Evolutionary conservation across 2,329 filamentous ascomycete genomes (phyloP).

Genomic region (Monilinia fructicola): DNA sequence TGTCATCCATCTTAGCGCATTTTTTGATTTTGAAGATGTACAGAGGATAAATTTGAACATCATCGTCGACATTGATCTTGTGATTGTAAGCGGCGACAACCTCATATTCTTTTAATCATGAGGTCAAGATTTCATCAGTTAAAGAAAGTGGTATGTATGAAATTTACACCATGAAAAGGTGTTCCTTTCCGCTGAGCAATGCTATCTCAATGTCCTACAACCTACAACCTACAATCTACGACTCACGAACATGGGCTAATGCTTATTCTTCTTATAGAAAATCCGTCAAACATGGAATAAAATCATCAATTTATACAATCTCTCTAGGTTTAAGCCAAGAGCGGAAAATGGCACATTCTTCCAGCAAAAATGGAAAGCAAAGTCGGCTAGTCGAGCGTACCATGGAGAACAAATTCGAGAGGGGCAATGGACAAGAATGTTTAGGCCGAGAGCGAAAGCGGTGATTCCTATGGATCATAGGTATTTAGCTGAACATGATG

Average conservation of each 20-base stretch:
- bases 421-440: slow-evolving; percentile 92
- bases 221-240: too few relatives aligned
- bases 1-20: slow-evolving; percentile 5
- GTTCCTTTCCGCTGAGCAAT: neutral
- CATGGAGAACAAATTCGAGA: slow-evolving; percentile 95
- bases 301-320: slow-evolving; percentile 93
- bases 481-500: slow-evolving; percentile 79
- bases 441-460: slow-evolving; percentile 74
- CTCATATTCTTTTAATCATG: slow-evolving; percentile 19
- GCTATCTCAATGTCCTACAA: neutral
- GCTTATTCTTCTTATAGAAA: slow-evolving; percentile 59
- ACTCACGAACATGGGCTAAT: neutral
- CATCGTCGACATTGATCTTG: slow-evolving; percentile 4
- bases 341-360: slow-evolving; percentile 69
- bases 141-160: slow-evolving; percentile 21
- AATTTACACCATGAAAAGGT: neutral
- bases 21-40: slow-evolving; percentile 14
- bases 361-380: slow-evolving; percentile 97
- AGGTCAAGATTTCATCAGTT: slow-evolving; percentile 23
- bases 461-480: slow-evolving; percentile 81
- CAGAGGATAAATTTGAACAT: neutral
- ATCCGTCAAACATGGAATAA: slow-evolving; percentile 96
- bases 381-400: slow-evolving; percentile 79
- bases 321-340: slow-evolving; percentile 56
- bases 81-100: slow-evolving; percentile 1